Percentiles rank a stretch among this genome's conserved stretches.
Evolutionary conservation across 768 basidiomycete species (phyloP).

Genomic region (Leucogyrophana mollusca): DNA sequence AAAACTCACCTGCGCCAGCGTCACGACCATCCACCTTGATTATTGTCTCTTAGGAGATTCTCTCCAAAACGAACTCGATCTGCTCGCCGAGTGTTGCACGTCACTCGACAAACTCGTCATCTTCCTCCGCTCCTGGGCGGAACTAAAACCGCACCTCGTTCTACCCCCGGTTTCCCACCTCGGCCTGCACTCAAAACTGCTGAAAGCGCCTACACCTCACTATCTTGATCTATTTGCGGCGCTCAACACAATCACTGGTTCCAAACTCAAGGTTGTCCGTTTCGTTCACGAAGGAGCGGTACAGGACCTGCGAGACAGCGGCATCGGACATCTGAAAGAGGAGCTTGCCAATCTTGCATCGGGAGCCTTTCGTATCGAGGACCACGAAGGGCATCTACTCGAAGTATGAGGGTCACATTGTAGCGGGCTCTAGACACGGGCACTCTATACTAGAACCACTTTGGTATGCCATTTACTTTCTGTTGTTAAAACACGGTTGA

Average conservation of each 20-base stretch:
- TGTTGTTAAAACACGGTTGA: no score
- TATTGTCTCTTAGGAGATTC: conserved; percentile 22
- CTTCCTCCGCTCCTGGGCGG: conserved; percentile 23
- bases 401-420: no score
- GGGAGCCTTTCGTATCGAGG: conserved; percentile 19
- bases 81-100: conserved; percentile 23
- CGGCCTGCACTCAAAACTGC: conserved; percentile 18
- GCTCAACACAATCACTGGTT: conserved; percentile 19
- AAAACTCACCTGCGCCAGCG: conserved; percentile 21
- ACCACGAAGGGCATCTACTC: conserved; percentile 15
- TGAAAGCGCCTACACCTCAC: conserved; percentile 12
- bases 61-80: conserved; percentile 22
- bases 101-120: conserved; percentile 23
- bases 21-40: conserved; percentile 26
- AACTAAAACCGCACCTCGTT: conserved; percentile 15
- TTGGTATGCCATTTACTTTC: no score
- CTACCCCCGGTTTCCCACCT: conserved; percentile 25
- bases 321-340: conserved; percentile 2
- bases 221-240: conserved; percentile 17
- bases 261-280: conserved; percentile 17
- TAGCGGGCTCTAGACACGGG: no score
- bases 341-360: conserved; percentile 10
- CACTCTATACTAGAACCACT: no score
- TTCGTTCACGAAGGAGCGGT: conserved; percentile 16
- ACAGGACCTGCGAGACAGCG: conserved; percentile 12